Conservation (phyloP, 805 yeast genomes). For the Metschnikowia lunata region DNA sequence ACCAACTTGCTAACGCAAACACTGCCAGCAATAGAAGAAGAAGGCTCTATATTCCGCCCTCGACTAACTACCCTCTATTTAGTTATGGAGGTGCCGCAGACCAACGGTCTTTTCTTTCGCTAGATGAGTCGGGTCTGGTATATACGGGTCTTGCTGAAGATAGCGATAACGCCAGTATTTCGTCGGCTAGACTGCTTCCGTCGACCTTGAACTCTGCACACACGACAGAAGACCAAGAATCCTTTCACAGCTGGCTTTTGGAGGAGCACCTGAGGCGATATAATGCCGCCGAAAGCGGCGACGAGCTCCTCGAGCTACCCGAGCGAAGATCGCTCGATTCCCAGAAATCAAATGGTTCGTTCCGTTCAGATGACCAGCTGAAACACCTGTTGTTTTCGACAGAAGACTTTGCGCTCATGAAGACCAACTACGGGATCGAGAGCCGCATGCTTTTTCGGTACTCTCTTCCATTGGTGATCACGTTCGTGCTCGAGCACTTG, state of each 20-base stretch:
- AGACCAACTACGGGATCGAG: slow-evolving; percentile 28
- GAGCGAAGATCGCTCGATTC: slow-evolving; percentile 3
- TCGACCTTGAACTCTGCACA: slow-evolving; percentile 36
- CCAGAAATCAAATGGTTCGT: neutral
- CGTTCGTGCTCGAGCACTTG: slow-evolving; percentile 41
- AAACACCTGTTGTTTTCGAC: slow-evolving; percentile 11
- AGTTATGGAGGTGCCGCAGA: slow-evolving; percentile 42
- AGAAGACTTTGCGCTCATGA: slow-evolving; percentile 32
- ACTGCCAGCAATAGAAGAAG: slow-evolving; percentile 33
- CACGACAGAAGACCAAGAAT: slow-evolving; percentile 34
- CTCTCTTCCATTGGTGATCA: slow-evolving; percentile 37
- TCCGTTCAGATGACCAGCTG: slow-evolving; percentile 9
- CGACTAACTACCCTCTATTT: slow-evolving; percentile 40
- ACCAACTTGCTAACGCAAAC: slow-evolving; percentile 39
- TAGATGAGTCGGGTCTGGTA: slow-evolving; percentile 34
- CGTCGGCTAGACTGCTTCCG: slow-evolving; percentile 39
- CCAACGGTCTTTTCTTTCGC: slow-evolving; percentile 40
- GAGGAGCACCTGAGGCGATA: slow-evolving; percentile 41
- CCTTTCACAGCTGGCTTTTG: slow-evolving; percentile 40
- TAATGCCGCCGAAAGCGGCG: slow-evolving; percentile 19
- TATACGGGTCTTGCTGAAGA: slow-evolving; percentile 18
- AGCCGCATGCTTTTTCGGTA: slow-evolving; percentile 26
- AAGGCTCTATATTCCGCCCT: slow-evolving; percentile 41
- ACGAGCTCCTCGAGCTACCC: slow-evolving; percentile 3
- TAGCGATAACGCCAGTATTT: slow-evolving; percentile 40